Conservation (phyloP, 208 protist species). For the Crithidia mellificae region DNA sequence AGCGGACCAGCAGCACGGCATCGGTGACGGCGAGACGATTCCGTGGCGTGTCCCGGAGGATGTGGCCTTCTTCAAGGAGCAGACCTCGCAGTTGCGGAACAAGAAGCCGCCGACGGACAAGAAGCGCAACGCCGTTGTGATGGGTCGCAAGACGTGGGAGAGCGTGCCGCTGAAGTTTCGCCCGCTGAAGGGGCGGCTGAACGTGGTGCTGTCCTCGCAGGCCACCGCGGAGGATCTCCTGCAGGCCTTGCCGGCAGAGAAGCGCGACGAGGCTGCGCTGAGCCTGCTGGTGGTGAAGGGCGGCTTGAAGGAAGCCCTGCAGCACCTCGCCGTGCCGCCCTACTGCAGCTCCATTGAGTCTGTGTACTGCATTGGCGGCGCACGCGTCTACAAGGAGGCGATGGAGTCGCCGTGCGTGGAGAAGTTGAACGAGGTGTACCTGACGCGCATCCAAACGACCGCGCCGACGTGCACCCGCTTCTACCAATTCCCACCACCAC, state of each 20-base stretch:
- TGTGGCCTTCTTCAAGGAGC: slow-evolving; percentile 84
- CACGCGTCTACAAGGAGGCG: slow-evolving; percentile 81
- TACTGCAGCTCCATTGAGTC: slow-evolving; percentile 72
- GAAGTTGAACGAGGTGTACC: slow-evolving; percentile 65
- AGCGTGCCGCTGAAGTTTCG: slow-evolving; percentile 91
- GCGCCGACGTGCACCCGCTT: slow-evolving; percentile 54
- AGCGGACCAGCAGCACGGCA: slow-evolving; percentile 63
- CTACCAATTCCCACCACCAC: slow-evolving; percentile 59
- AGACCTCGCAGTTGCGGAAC: slow-evolving; percentile 76
- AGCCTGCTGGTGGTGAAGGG: slow-evolving; percentile 61
- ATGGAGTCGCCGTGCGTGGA: slow-evolving; percentile 60
- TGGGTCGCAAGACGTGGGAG: slow-evolving; percentile 97
- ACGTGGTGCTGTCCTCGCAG: slow-evolving; percentile 86
- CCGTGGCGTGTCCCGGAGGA: slow-evolving; percentile 90
- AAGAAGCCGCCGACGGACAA: slow-evolving; percentile 46
- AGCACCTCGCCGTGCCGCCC: slow-evolving; percentile 51
- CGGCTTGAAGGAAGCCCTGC: slow-evolving; percentile 57
- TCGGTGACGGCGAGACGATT: slow-evolving; percentile 80
- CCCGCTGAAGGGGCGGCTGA: slow-evolving; percentile 90
- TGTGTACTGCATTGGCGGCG: slow-evolving; percentile 95
- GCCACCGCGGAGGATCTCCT: slow-evolving; percentile 52
- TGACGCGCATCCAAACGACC: slow-evolving; percentile 59
- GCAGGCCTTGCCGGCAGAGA: slow-evolving; percentile 40
- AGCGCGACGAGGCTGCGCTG: slow-evolving; percentile 43
- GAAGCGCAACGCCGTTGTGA: slow-evolving; percentile 94